Conservation (phyloP, 164 flowering plant genomes). For the Santalum album region DNA sequence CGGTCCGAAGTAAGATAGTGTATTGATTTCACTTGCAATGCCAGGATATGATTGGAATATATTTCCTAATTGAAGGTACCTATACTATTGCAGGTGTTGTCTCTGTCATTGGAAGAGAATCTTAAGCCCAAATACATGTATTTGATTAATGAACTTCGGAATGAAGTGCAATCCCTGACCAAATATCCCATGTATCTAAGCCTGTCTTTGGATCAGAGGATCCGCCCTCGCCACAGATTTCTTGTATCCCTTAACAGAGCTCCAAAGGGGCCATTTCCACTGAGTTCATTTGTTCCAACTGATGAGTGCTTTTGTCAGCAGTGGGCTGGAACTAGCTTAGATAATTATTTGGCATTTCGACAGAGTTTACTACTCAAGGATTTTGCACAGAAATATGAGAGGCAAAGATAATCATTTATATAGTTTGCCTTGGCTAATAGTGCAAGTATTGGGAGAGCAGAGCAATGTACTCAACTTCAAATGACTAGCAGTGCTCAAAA, state of each 20-base stretch:
- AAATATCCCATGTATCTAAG: conserved; percentile 90
- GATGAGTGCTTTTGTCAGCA: conserved; percentile 88
- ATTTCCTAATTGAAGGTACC: background rate
- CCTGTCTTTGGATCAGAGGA: conserved; percentile 89
- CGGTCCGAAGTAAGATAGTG: no score
- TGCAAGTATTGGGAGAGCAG: conserved; percentile 4
- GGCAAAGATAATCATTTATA: conserved; percentile 16
- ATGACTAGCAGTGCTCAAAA: no score
- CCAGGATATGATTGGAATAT: background rate
- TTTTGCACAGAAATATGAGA: conserved; percentile 68
- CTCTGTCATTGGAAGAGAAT: conserved; percentile 82
- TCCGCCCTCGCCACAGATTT: conserved; percentile 92
- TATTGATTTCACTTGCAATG: background rate
- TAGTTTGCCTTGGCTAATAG: conserved; percentile 3
- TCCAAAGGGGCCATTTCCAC: conserved; percentile 92
- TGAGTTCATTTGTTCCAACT: conserved; percentile 80
- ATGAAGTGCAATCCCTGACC: conserved; percentile 75
- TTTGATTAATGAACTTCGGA: conserved; percentile 73
- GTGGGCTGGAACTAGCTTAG: conserved; percentile 89
- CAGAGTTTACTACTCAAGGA: conserved; percentile 62
- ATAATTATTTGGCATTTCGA: conserved; percentile 72
- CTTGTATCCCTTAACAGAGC: conserved; percentile 81
- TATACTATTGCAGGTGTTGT: conserved; percentile 59
- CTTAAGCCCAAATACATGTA: conserved; percentile 84
- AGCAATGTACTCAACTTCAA: background rate